Evolutionary conservation across 148 eudicot genomes (phyloP), one percentile per base, ranked within the genome.

Genomic region (Amaranthus hypochondriacus): DNA sequence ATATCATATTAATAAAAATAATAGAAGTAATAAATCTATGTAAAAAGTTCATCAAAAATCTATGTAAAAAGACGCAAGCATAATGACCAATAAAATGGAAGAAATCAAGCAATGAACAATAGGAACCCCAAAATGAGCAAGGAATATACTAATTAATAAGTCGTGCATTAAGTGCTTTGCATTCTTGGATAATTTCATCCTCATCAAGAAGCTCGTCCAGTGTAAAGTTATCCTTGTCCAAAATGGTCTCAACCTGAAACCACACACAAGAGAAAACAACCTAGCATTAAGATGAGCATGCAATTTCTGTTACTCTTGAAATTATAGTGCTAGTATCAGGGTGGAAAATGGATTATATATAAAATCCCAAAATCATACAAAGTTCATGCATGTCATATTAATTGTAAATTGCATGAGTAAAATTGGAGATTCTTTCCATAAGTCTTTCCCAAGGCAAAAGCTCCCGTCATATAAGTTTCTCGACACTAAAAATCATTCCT

Each of bases 121-220:
- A 52, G 44, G 54, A 75, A 48, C 7, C 54, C 68, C 13, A 72
- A 71, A 59, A 15, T 7, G 47, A 61, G 67, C 28, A 48, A 57
- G 66, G 62, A 66, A 48, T 44, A 69, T 88, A 93, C 98, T 87
- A 93, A 81, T 87, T 89, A 56, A 93, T 93, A 79, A 93, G 97
- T 51, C 98, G 97, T 58, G 89, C 75, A 87, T 93, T 93, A 47
- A 93, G 88, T 74, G 95, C 91, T 83, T 91, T 93, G 90, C 98
- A 93, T 85, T 93, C 98, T 78, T 93, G 98, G 56, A 93, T 93
- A 60, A 93, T 85, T 76, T 93, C 97, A 84, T 91, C 98, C 79
- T 93, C 98, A n/a, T 93, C 98, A 75, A 93, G 87, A 71, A 93
- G 92, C 83, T 93, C 98, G 74, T 91, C 98, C 77, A 93, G 74